phyloP scores from a whole-genome alignment of 2,329 filamentous ascomycete species.

The Hypoxylon sp. region DNA sequence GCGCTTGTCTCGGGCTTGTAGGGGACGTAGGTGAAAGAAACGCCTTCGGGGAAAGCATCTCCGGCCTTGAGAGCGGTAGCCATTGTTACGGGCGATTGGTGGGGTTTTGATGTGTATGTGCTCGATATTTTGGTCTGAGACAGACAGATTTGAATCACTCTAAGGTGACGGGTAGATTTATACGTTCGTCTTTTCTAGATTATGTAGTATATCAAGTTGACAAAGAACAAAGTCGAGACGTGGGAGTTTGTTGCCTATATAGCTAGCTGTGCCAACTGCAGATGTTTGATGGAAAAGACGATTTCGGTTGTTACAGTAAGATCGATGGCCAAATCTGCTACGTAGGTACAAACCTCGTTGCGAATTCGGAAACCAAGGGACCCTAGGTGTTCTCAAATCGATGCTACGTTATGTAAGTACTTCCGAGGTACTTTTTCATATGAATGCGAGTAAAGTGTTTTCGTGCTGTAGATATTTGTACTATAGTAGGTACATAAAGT shows the following conservation, averaged over 20 bases:
- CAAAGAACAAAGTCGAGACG: constrained; percentile 3
- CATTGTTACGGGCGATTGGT: constrained; percentile 56
- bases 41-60: constrained; percentile 84
- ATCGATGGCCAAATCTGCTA: constrained; percentile 15
- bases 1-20: constrained; percentile 77
- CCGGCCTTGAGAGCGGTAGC: constrained; percentile 81
- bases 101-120: constrained; percentile 3
- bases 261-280: constrained; percentile 8
- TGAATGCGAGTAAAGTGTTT: constrained; percentile 15
- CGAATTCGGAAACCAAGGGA: constrained; percentile 37
- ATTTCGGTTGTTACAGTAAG: constrained; percentile 39
- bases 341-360: constrained; percentile 19
- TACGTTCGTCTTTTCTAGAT: background rate
- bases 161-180: background rate
- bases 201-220: constrained; percentile 11
- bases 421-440: background rate
- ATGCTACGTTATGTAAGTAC: constrained; percentile 19
- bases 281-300: constrained; percentile 18
- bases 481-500: too few relatives aligned
- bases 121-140: background rate
- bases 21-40: constrained; percentile 87
- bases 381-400: background rate
- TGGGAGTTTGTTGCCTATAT: constrained; percentile 29
- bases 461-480: too few relatives aligned
- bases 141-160: background rate